Evolutionary conservation across 2,329 filamentous ascomycete species (phyloP), one percentile per base, ranked within the genome.

Genomic region (Trichoderma hamatum): DNA sequence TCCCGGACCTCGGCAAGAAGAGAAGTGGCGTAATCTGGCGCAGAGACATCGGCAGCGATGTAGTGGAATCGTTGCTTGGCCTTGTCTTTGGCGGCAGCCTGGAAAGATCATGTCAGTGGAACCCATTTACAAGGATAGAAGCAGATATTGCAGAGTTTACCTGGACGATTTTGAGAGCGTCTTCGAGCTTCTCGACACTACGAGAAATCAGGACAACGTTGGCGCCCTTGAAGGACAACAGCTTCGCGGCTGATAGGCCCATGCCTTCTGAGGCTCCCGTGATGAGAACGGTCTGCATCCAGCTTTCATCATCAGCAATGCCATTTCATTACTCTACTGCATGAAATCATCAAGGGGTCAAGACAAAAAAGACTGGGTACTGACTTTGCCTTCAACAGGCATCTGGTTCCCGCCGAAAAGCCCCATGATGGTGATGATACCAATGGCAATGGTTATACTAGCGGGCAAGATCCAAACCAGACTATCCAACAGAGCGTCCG

Each of bases 211-310:
- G 89, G 71, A 97, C 88, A 67, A 99, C 79, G 79, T 94, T 93
- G 70, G 96, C 95, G 58, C 96, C 96, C 79, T 94, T 94, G 61
- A 86, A 83, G 3, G 95, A 87, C 55, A 99, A 88, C 73, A 94
- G 85, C 63, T 88, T 85, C 5, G 90, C 94, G 24, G 90, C 88
- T 63, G 89, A 88, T 73, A 90, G 89, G 70, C 96, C 96, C 91
- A 97, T 93, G 69, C 96, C 96, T 77, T 97, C 92, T 0, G 96
- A 97, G 36, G 90, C 94, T 58, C 96, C 96, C 0, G 96, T 99
- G 64, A 99, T 84, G 67, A 98, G 84, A 64, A 96, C 85, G 2
- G 94, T 97, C 94, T 97, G 61, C 13, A 28, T 65, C 11, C 14
- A 36, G 14, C 26, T 34, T 36, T 55, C 39, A 51, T 19, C 21